Conservation (phyloP, 2,329 filamentous ascomycete species). For the Fusarium sp. region DNA sequence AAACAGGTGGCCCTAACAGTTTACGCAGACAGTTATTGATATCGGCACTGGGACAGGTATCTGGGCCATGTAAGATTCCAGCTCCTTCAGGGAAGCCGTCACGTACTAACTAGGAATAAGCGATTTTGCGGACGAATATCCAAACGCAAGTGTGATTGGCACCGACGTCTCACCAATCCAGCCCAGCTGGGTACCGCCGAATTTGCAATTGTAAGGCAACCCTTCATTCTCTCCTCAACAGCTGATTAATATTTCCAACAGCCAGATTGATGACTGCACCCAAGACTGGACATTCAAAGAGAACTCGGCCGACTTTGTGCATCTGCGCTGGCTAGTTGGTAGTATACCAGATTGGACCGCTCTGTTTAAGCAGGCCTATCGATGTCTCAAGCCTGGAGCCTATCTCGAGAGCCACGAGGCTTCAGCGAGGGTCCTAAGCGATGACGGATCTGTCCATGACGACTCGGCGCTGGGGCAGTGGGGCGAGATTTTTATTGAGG, state of each 20-base stretch:
- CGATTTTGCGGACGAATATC: slow-evolving; percentile 3
- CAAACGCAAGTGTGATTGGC: neutral
- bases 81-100: neutral
- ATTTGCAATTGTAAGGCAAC: neutral
- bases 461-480: neutral
- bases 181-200: neutral
- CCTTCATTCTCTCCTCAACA: too few relatives aligned
- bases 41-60: slow-evolving; percentile 8
- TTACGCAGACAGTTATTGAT: neutral
- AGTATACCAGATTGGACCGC: neutral
- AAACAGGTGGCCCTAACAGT: neutral
- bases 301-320: neutral
- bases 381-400: neutral
- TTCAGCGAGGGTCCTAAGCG: neutral
- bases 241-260: neutral
- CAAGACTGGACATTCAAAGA: slow-evolving; percentile 37
- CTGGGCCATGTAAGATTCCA: neutral
- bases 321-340: neutral
- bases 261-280: slow-evolving; percentile 45
- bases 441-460: neutral
- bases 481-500: neutral
- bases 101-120: neutral
- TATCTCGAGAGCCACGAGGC: neutral
- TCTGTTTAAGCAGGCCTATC: neutral
- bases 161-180: slow-evolving; percentile 5